These are phyloP conservation scores for Alternaria burnsii DNA, from an alignment of 2,329 filamentous ascomycete genomes.

Conservation along the genomic window DNA sequence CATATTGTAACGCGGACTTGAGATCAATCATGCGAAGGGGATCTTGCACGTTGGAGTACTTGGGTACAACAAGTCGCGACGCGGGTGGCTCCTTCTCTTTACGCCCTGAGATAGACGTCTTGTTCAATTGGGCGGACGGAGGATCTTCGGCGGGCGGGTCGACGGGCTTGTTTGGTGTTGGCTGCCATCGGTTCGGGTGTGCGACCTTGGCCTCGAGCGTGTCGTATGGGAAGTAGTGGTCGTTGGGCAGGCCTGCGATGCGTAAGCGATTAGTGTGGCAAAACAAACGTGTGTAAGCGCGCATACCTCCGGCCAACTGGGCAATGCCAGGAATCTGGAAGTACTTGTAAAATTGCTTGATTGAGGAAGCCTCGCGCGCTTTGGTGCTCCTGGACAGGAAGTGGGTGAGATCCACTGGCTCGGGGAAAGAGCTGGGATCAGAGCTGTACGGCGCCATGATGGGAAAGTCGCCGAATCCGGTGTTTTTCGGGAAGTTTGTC, in stretches of 20 bases:
- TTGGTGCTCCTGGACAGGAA: slow-evolving; percentile 77
- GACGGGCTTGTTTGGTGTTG: slow-evolving; percentile 69
- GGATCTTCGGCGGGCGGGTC: slow-evolving; percentile 51
- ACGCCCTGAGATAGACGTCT: slow-evolving; percentile 38
- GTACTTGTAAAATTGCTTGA: slow-evolving; percentile 89
- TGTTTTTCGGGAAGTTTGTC: background rate
- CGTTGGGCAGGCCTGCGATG: slow-evolving; percentile 75
- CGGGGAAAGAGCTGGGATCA: slow-evolving; percentile 46
- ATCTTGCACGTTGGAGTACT: slow-evolving; percentile 67
- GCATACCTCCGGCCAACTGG: slow-evolving; percentile 66
- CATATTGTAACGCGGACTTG: slow-evolving; percentile 85
- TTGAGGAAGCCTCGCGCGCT: slow-evolving; percentile 68
- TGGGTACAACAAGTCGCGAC: slow-evolving; percentile 74
- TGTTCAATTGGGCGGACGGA: slow-evolving; percentile 35
- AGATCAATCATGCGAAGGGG: slow-evolving; percentile 78
- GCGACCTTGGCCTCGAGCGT: slow-evolving; percentile 85
- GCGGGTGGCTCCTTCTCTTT: slow-evolving; percentile 41
- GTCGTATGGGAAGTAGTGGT: slow-evolving; percentile 87
- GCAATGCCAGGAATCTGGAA: slow-evolving; percentile 71
- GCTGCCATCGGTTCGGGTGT: slow-evolving; percentile 75
- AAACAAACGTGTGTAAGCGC: background rate
- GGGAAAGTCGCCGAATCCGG: background rate
- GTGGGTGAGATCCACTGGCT: slow-evolving; percentile 79
- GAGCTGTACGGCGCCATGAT: slow-evolving; percentile 37
- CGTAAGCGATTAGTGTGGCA: slow-evolving; percentile 22